Percentiles rank a stretch among this genome's conserved stretches.
These are phyloP conservation scores for Sclerotiophoma versabilis DNA, from an alignment of 2,329 filamentous ascomycete genomes.

Conservation along the genomic window DNA sequence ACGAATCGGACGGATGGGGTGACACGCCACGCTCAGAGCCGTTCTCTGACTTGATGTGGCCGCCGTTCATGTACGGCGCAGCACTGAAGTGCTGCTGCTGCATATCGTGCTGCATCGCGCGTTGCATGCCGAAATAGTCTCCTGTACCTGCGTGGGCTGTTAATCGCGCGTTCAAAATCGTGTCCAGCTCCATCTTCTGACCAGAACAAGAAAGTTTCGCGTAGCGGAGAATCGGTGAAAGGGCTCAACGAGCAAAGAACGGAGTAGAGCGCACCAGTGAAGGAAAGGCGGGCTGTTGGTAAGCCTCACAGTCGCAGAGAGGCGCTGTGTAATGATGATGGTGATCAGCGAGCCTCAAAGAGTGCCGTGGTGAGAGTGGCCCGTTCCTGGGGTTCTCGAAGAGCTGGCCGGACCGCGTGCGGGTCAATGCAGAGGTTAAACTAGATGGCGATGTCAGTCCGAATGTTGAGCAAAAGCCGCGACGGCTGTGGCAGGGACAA, in stretches of 20 bases:
- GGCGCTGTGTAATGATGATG: constrained; percentile 34
- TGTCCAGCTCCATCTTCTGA: constrained; percentile 49
- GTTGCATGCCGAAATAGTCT: constrained; percentile 49
- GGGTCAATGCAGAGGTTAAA: constrained; percentile 50
- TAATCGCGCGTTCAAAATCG: constrained; percentile 53
- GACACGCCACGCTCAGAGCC: constrained; percentile 66
- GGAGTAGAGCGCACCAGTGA: constrained; percentile 45
- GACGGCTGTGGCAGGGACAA: constrained; percentile 19
- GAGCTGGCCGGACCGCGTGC: constrained; percentile 44
- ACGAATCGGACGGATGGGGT: constrained; percentile 63
- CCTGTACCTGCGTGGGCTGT: constrained; percentile 48
- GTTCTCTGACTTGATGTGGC: constrained; percentile 64
- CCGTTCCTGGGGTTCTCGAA: constrained; percentile 38
- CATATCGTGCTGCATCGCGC: constrained; percentile 52
- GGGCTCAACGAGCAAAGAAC: constrained; percentile 34
- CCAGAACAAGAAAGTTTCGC: constrained; percentile 21
- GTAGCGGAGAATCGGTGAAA: constrained; percentile 26
- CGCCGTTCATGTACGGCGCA: constrained; percentile 56
- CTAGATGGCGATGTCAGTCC: constrained; percentile 44
- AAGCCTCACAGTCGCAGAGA: constrained; percentile 34
- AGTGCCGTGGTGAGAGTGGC: constrained; percentile 36
- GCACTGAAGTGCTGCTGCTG: constrained; percentile 56
- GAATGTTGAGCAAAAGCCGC: constrained; percentile 25
- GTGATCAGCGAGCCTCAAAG: constrained; percentile 27
- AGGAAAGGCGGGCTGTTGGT: constrained; percentile 31